Conservation (phyloP, 768 basidiomycete species). For the Termitomyces sp. region DNA sequence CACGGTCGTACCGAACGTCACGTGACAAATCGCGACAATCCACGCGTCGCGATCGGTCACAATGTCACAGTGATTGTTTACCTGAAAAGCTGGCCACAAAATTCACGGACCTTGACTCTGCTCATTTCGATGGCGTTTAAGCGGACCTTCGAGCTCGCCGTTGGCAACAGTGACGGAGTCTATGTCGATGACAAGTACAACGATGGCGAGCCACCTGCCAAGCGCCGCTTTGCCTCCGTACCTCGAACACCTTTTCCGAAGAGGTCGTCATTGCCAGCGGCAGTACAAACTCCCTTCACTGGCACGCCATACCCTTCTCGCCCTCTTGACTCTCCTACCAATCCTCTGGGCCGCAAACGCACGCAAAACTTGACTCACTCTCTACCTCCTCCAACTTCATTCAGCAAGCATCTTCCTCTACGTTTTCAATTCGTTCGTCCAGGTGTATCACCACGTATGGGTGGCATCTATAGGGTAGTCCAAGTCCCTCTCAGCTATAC, state of each 20-base stretch:
- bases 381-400: constrained; percentile 45
- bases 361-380: constrained; percentile 36
- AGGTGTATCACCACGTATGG: constrained; percentile 30
- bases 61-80: constrained; percentile 16
- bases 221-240: constrained; percentile 17
- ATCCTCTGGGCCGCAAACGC: constrained; percentile 63
- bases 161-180: background rate
- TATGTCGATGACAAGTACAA: background rate
- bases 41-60: constrained; percentile 23
- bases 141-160: constrained; percentile 17
- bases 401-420: constrained; percentile 60
- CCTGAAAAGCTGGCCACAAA: background rate
- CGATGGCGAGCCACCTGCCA: constrained; percentile 16
- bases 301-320: constrained; percentile 43
- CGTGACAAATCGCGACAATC: background rate
- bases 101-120: background rate
- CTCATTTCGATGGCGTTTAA: constrained; percentile 16
- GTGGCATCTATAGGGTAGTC: constrained; percentile 61
- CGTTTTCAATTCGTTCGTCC: constrained; percentile 58
- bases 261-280: constrained; percentile 24
- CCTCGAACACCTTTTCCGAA: constrained; percentile 27
- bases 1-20: background rate
- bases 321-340: constrained; percentile 69
- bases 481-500: constrained; percentile 74
- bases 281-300: constrained; percentile 21